Evolutionary conservation across 108 stramenopile genomes (phyloP).

Genomic region (Nitzschia putrida): DNA sequence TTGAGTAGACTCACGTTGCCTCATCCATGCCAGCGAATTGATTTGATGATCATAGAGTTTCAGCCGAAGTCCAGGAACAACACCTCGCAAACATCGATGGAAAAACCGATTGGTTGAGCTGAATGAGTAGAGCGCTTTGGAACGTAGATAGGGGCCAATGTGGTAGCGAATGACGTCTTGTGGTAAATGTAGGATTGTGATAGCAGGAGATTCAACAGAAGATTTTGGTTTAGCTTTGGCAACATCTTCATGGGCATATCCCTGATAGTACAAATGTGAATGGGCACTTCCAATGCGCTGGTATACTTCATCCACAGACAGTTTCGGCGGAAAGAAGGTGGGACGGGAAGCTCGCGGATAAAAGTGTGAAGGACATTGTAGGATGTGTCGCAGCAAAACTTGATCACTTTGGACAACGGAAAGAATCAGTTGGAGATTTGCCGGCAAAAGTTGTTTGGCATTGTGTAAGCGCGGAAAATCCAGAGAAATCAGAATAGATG

Average conservation of each 20-base stretch:
- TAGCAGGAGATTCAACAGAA: background rate
- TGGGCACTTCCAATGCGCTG: conserved; percentile 49
- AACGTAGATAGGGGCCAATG: conserved; percentile 60
- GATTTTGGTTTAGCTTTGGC: conserved; percentile 1
- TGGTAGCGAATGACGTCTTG: conserved; percentile 52
- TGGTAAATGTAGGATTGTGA: conserved; percentile 33
- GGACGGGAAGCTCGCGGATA: background rate
- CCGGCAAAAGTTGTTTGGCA: conserved; percentile 27
- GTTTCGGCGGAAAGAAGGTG: conserved; percentile 56
- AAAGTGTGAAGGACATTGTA: background rate
- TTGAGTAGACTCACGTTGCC: conserved; percentile 51
- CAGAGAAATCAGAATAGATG: background rate
- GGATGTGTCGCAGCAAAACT: conserved; percentile 40
- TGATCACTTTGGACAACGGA: conserved; percentile 70
- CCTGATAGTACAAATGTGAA: conserved; percentile 3
- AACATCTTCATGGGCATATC: background rate
- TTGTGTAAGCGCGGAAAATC: conserved; percentile 1
- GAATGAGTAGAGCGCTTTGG: conserved; percentile 56
- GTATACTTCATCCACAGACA: conserved; percentile 65
- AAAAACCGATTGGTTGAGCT: conserved; percentile 55
- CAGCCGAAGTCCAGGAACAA: conserved; percentile 73
- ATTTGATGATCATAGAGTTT: conserved; percentile 75
- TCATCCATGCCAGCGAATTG: conserved; percentile 76
- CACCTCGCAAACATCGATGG: conserved; percentile 37
- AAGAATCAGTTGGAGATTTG: conserved; percentile 55